Conservation (phyloP, 1,139 yeast genomes). For the Saccharomycopsis phalli region DNA sequence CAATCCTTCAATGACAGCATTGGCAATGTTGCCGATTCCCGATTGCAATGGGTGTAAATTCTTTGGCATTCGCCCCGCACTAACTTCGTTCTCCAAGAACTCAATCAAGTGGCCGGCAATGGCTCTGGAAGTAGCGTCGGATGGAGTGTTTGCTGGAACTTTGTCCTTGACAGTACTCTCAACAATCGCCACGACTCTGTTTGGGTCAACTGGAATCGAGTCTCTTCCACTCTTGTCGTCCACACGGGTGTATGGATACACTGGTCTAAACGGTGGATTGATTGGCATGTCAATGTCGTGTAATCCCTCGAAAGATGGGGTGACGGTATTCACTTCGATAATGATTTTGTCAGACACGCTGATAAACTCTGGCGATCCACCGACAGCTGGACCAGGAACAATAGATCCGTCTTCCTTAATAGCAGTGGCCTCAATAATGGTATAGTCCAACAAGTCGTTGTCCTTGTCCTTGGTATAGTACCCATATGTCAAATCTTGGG, state of each 20-base stretch:
- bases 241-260: slow-evolving; percentile 74
- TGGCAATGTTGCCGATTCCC: slow-evolving; percentile 97
- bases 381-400: slow-evolving; percentile 95
- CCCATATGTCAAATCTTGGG: slow-evolving; percentile 93
- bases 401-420: slow-evolving; percentile 89
- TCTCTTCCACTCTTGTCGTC: slow-evolving; percentile 62
- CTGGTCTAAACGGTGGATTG: slow-evolving; percentile 79
- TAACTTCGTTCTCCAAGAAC: slow-evolving; percentile 85
- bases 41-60: slow-evolving; percentile 92
- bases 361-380: slow-evolving; percentile 90
- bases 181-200: slow-evolving; percentile 80
- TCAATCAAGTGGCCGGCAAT: slow-evolving; percentile 82
- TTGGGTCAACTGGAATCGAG: slow-evolving; percentile 80
- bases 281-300: slow-evolving; percentile 93
- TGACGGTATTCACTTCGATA: slow-evolving; percentile 82
- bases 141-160: slow-evolving; percentile 82
- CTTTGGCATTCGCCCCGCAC: slow-evolving; percentile 79
- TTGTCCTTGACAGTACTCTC: slow-evolving; percentile 67
- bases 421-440: slow-evolving; percentile 93
- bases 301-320: slow-evolving; percentile 91
- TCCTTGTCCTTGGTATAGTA: slow-evolving; percentile 67
- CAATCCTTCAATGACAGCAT: slow-evolving; percentile 93
- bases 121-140: slow-evolving; percentile 67
- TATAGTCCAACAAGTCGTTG: slow-evolving; percentile 61
- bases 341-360: slow-evolving; percentile 78